Evolutionary conservation across 805 yeast species (phyloP), one percentile per base, ranked within the genome.

Genomic region (Torulaspora microellipsoides): DNA sequence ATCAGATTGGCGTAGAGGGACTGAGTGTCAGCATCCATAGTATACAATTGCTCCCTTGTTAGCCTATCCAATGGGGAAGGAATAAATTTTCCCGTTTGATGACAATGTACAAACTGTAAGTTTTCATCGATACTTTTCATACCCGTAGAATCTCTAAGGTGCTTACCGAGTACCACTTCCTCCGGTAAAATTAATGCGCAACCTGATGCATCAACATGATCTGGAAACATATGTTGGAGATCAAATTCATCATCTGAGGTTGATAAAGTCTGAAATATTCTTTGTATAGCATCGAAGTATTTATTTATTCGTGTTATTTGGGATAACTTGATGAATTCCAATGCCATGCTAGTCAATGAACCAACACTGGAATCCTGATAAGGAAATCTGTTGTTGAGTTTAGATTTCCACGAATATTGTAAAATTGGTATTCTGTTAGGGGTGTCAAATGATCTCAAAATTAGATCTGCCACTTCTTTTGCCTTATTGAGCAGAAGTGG

Each of bases 401-500:
- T 55, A 3, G 68, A 61, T 23, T 61, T 58, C 73, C 80, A 75
- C 11, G 66, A 60, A 50, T 66, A 77, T 42, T 64, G 68, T 15
- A 75, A 51, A 8, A 73, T 44, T 3, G 84, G 84, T 64, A 79
- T 65, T 34, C 74, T 64, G 49, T 77, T 77, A 12, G 81, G 81
- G 0, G 83, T 77, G 49, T 79, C 83, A 52, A 77, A 79, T 0
- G 81, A 72, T 15, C 76, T 74, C 52, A 78, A 52, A 28, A 77
- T 56, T 41, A 77, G 64, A 38, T 74, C 73, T 1, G 73, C 82
- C 12, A 78, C 54, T 23, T 73, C 71, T 20, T 60, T 60, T 1
- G 80, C 77, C 47, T 70, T 67, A 1, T 35, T 38, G 8, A 64
- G 42, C 6, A 64, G 45, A 7, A 74, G 54, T 12, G 70, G 59